Evolutionary conservation across 805 yeast genomes (phyloP).

Genomic region (Saturnispora mendoncae): DNA sequence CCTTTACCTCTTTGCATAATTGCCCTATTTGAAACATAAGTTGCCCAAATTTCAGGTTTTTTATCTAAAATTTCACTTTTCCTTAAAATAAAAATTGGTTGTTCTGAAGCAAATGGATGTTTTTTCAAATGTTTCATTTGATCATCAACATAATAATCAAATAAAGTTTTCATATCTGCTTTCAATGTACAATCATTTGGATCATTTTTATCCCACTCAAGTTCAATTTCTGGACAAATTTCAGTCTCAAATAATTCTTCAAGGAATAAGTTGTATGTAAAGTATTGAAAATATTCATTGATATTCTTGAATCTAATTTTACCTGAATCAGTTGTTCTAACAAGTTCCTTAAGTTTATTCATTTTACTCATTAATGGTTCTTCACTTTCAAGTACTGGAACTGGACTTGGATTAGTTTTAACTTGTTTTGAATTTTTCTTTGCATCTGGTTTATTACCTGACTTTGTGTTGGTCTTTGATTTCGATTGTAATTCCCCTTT

Average conservation of each 20-base stretch:
- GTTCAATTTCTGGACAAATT: constrained; percentile 38
- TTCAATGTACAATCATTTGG: constrained; percentile 31
- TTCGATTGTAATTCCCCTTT: neutral
- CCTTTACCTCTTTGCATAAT: constrained; percentile 27
- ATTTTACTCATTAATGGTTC: constrained; percentile 9
- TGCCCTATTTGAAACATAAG: constrained; percentile 36
- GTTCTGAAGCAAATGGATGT: constrained; percentile 50
- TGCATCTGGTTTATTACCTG: neutral
- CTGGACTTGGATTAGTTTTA: neutral
- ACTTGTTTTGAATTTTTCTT: neutral
- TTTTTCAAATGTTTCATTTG: constrained; percentile 46
- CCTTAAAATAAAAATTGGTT: constrained; percentile 44
- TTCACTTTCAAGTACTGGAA: neutral
- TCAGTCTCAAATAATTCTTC: constrained; percentile 48
- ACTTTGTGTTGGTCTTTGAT: neutral
- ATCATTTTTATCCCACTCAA: constrained; percentile 25
- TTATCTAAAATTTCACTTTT: constrained; percentile 31
- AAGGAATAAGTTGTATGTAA: constrained; percentile 51
- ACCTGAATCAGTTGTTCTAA: constrained; percentile 18
- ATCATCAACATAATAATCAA: constrained; percentile 41
- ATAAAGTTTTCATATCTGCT: constrained; percentile 38
- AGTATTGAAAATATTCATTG: constrained; percentile 45
- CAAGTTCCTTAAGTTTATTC: constrained; percentile 16
- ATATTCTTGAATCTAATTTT: constrained; percentile 44
- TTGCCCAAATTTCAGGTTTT: constrained; percentile 44